A percentile compares a stretch with the other conserved stretches of the same genome.
Conservation (phyloP, 164 flowering plant species). For the Litsea cubeba region DNA sequence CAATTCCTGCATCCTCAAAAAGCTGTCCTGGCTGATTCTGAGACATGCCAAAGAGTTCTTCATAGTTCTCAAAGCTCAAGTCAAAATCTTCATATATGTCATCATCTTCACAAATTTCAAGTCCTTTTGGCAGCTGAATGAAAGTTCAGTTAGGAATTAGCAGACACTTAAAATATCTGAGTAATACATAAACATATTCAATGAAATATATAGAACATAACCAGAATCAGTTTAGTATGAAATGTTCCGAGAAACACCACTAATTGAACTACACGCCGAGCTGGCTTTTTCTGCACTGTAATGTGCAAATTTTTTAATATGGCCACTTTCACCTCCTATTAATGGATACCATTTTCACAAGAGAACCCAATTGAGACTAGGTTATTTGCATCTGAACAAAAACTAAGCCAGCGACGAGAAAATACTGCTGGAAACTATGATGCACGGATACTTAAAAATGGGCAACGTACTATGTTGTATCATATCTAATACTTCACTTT, state of each 20-base stretch:
- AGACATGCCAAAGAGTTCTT: constrained; percentile 71
- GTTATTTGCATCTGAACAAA: too few species aligned
- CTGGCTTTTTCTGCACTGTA: neutral
- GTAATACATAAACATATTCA: neutral
- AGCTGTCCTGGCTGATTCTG: constrained; percentile 54
- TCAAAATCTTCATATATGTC: constrained; percentile 64
- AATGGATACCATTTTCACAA: too few species aligned
- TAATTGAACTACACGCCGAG: neutral
- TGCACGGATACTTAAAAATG: too few species aligned
- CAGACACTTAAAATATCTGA: neutral
- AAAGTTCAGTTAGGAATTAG: neutral
- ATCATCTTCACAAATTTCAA: constrained; percentile 43
- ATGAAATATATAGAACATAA: neutral
- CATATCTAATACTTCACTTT: too few species aligned
- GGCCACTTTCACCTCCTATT: too few species aligned
- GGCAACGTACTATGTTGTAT: too few species aligned
- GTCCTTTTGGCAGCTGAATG: constrained; percentile 46
- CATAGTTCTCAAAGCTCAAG: constrained; percentile 73
- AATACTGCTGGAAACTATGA: too few species aligned
- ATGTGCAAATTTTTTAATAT: too few species aligned
- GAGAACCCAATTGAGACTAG: too few species aligned
- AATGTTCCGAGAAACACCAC: neutral
- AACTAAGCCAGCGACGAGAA: too few species aligned
- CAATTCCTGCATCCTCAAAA: constrained; percentile 70
- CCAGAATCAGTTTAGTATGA: neutral